Conservation (phyloP, 2,329 filamentous ascomycete species). For the Colletotrichum sp. region DNA sequence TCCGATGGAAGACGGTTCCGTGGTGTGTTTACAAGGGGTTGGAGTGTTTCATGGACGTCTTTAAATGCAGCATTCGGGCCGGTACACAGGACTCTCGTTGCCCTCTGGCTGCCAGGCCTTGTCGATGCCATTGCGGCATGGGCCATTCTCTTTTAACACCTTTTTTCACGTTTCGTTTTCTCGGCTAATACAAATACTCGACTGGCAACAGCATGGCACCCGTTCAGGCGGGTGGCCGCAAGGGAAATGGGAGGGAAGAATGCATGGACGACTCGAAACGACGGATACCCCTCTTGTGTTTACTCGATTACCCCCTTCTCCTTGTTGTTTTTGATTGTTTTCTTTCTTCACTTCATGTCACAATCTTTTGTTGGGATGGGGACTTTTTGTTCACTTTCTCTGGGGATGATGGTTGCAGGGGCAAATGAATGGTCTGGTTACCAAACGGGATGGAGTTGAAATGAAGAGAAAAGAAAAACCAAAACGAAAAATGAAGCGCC, state of each 20-base stretch:
- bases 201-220: conserved; percentile 43
- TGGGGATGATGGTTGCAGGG: not conserved
- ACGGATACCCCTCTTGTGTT: conserved; percentile 45
- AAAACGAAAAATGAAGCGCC: conserved; percentile 20
- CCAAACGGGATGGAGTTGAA: conserved; percentile 24
- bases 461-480: conserved; percentile 21
- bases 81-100: conserved; percentile 22
- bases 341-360: conserved; percentile 17
- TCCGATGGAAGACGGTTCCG: not conserved
- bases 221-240: conserved; percentile 30
- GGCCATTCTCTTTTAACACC: conserved; percentile 5
- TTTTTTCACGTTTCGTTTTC: conserved; percentile 25
- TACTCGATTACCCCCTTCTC: conserved; percentile 23
- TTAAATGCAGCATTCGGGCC: conserved; percentile 12
- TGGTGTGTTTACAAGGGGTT: conserved; percentile 9
- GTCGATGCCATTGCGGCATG: not conserved
- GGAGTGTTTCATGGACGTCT: conserved; percentile 8
- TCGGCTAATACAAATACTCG: conserved; percentile 37
- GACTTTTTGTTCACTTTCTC: conserved; percentile 21
- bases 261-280: conserved; percentile 49
- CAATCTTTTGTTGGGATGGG: not conserved
- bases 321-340: conserved; percentile 14
- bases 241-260: conserved; percentile 39
- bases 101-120: conserved; percentile 13
- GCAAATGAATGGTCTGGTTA: conserved; percentile 19